These are phyloP conservation scores for Eragrostis curvula DNA, from an alignment of 176 grass and related monocot genomes.

Conservation along the genomic window DNA sequence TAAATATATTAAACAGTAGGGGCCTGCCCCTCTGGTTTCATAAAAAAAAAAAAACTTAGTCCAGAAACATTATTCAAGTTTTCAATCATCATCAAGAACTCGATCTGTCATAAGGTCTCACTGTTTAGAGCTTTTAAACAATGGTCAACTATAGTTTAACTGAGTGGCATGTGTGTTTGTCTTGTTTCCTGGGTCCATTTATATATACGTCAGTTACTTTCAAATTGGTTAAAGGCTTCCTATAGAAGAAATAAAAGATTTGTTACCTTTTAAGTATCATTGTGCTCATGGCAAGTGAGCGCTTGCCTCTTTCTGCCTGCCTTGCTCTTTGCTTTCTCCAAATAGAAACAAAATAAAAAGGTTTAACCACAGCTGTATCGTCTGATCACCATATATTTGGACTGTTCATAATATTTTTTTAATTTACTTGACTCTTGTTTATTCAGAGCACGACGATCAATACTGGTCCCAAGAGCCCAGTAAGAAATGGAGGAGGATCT, in stretches of 20 bases:
- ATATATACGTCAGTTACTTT: conserved; percentile 35
- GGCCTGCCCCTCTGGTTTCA: too few relatives aligned
- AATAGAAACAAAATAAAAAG: neutral
- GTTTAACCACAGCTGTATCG: neutral
- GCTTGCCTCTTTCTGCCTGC: neutral
- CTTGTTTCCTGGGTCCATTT: conserved; percentile 16
- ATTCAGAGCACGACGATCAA: conserved; percentile 33
- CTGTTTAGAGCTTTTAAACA: neutral
- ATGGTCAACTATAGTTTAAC: neutral
- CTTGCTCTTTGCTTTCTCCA: neutral
- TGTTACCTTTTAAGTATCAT: conserved; percentile 16
- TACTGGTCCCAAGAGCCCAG: conserved; percentile 43
- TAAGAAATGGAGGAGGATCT: conserved; percentile 48
- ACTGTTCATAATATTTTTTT: neutral
- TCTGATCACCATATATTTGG: neutral
- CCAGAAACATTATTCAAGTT: neutral
- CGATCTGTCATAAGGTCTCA: neutral
- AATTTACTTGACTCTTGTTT: neutral
- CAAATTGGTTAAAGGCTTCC: conserved; percentile 57
- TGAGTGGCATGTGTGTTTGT: neutral
- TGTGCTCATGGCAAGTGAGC: neutral
- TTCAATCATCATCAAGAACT: neutral
- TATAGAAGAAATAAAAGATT: neutral
- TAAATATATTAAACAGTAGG: too few relatives aligned
- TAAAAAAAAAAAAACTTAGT: neutral